Evolutionary conservation across 208 protist species (phyloP), one percentile per base, ranked within the genome.

Genomic region (Plasmodiophora brassicae): DNA sequence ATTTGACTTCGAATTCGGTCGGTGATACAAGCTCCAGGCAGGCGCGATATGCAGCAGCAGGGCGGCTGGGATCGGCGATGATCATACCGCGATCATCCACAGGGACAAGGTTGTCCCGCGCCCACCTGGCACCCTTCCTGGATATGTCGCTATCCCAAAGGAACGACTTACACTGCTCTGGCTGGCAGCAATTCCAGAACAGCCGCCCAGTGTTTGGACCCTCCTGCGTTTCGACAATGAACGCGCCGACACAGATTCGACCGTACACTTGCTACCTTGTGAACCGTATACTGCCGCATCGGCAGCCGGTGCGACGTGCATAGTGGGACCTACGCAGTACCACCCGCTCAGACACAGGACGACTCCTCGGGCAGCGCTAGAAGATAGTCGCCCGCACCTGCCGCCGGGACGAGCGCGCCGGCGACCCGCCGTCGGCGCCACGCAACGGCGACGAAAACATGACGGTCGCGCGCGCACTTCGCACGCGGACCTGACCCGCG

Each of bases 281-380:
- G 5, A 78, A 78, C 65, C n/a, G 65, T 78, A 78, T 36, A 78
- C 41, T 32, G 65, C 5, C 65, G 65, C 65, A 78, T 78, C n/a
- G 65, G 65, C 10, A 78, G 65, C 5, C n/a, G 5, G n/a, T 78
- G 65, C n/a, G 20, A 38, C 20, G 32, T 78, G n/a, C 65, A 78
- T n/a, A 78, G 32, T 44, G 65, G 65, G 65, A 78, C 65, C 65
- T 78, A 57, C n/a, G n/a, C n/a, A n/a, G n/a, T n/a, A n/a, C n/a
- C n/a, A n/a, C n/a, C n/a, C n/a, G n/a, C n/a, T n/a, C n/a, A n/a
- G n/a, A n/a, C n/a, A n/a, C n/a, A n/a, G n/a, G n/a, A n/a, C n/a
- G n/a, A n/a, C n/a, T n/a, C n/a, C n/a, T n/a, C n/a, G n/a, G n/a
- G n/a, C n/a, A n/a, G n/a, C n/a, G n/a, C n/a, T n/a, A n/a, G n/a